These are phyloP conservation scores for Yarrowia sp. DNA, from an alignment of 805 yeast species.

Conservation along the genomic window DNA sequence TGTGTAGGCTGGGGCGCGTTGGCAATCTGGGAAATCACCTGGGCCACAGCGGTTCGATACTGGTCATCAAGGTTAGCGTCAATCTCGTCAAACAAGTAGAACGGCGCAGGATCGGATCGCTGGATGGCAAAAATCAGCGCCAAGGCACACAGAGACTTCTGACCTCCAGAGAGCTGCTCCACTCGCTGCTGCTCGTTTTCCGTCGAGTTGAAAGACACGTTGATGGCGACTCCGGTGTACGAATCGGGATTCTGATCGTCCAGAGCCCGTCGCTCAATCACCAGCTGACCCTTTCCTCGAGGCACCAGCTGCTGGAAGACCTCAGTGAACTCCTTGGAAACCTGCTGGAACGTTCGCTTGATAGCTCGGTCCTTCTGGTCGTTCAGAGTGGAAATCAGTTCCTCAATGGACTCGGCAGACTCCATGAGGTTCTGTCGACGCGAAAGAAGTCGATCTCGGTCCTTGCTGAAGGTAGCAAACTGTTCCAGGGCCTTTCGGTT, in stretches of 20 bases:
- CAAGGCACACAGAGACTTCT: slow-evolving; percentile 93
- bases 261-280: slow-evolving; percentile 50
- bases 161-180: slow-evolving; percentile 95
- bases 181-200: slow-evolving; percentile 80
- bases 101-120: slow-evolving; percentile 94
- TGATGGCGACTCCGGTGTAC: slow-evolving; percentile 77
- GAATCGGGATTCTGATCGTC: slow-evolving; percentile 26
- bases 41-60: slow-evolving; percentile 83
- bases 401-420: slow-evolving; percentile 70
- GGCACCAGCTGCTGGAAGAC: slow-evolving; percentile 83
- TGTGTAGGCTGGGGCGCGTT: slow-evolving; percentile 54
- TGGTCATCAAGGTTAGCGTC: slow-evolving; percentile 95
- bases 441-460: slow-evolving; percentile 59
- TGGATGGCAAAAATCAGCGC: slow-evolving; percentile 92
- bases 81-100: slow-evolving; percentile 91
- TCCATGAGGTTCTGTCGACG: slow-evolving; percentile 67
- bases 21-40: slow-evolving; percentile 63
- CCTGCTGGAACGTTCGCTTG: slow-evolving; percentile 68
- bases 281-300: slow-evolving; percentile 68
- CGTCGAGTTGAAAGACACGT: slow-evolving; percentile 85
- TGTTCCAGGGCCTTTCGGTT: slow-evolving; percentile 90
- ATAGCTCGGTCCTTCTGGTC: slow-evolving; percentile 81
- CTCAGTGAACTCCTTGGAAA: slow-evolving; percentile 65
- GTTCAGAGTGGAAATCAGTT: slow-evolving; percentile 64
- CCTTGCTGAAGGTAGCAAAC: slow-evolving; percentile 64